Evolutionary conservation across 345 rosid genomes (phyloP).

Genomic region (Geranium brycei): DNA sequence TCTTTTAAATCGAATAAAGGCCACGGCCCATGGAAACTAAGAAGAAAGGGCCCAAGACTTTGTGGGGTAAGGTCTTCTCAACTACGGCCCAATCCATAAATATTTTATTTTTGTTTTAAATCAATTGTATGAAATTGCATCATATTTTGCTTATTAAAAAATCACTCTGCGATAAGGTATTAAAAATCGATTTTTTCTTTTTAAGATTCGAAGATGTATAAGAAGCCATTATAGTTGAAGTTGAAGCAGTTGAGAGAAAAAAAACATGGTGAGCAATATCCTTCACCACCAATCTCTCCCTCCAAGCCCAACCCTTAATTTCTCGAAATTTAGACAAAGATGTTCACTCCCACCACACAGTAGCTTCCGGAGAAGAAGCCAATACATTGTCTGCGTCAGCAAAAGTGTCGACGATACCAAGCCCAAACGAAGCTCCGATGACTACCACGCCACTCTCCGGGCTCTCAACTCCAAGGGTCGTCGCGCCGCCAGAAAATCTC

Average conservation of each 20-base stretch:
- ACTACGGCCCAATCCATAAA: too few species aligned
- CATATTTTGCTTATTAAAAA: too few species aligned
- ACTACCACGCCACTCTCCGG: conserved; percentile 68
- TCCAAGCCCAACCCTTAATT: conserved; percentile 9
- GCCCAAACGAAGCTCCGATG: conserved; percentile 40
- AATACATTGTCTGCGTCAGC: conserved; percentile 20
- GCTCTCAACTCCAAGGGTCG: conserved; percentile 83
- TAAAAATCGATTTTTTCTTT: too few species aligned
- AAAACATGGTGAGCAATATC: conserved; percentile 7
- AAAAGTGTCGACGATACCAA: conserved; percentile 29
- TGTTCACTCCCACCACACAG: conserved; percentile 7
- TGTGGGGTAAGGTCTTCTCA: too few species aligned
- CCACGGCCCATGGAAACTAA: too few species aligned
- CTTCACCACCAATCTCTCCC: conserved; percentile 18
- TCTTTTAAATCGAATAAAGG: too few species aligned
- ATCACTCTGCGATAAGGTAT: too few species aligned
- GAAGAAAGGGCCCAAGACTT: too few species aligned
- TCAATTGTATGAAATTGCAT: too few species aligned
- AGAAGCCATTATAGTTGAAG: too few species aligned
- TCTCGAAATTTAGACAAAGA: conserved; percentile 2
- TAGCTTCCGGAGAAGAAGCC: conserved; percentile 6
- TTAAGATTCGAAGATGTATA: too few species aligned
- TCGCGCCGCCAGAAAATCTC: conserved; percentile 77
- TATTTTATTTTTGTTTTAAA: too few species aligned
- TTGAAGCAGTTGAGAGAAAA: not conserved